A percentile compares a stretch with the other conserved stretches of the same genome.
These are phyloP conservation scores for Coemansia brasiliensis DNA, from an alignment of 192 early-diverging fungal species.

Conservation along the genomic window DNA sequence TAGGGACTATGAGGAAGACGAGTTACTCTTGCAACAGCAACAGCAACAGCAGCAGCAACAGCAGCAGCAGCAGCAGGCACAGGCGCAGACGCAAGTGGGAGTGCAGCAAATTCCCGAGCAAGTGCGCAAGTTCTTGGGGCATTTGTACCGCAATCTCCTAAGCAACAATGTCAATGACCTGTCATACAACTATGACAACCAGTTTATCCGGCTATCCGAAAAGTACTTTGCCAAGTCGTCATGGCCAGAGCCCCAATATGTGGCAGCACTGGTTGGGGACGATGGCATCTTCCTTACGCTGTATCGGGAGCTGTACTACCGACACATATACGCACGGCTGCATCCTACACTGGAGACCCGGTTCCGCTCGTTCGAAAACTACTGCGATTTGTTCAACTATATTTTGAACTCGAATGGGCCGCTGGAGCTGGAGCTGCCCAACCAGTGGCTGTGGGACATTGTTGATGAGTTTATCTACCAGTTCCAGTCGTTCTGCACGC, in stretches of 20 bases:
- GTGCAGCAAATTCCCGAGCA: conserved; percentile 72
- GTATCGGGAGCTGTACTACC: conserved; percentile 96
- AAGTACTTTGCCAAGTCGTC: conserved; percentile 84
- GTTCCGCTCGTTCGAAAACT: conserved; percentile 92
- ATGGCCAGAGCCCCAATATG: conserved; percentile 87
- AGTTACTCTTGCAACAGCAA: conserved; percentile 19
- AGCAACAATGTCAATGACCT: conserved; percentile 86
- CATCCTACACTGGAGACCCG: conserved; percentile 87
- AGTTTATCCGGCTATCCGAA: conserved; percentile 89
- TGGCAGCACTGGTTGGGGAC: conserved; percentile 80
- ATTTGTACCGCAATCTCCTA: conserved; percentile 77
- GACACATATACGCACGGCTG: conserved; percentile 93
- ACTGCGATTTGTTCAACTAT: conserved; percentile 96
- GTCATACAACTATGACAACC: conserved; percentile 82
- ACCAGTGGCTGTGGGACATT: conserved; percentile 99
- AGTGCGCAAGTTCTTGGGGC: conserved; percentile 80
- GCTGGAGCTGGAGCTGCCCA: conserved; percentile 89
- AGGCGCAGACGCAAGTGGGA: conserved; percentile 36
- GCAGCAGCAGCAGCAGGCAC: conserved; percentile 18
- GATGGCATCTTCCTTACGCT: conserved; percentile 83
- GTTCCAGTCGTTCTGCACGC: conserved; percentile 96
- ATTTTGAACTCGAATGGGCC: conserved; percentile 84
- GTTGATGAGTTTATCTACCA: conserved; percentile 99
- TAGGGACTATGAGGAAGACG: conserved; percentile 32
- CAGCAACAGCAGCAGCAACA: conserved; percentile 36